phyloP scores from a whole-genome alignment of 2,329 filamentous ascomycete species.

The Talaromyces funiculosus region DNA sequence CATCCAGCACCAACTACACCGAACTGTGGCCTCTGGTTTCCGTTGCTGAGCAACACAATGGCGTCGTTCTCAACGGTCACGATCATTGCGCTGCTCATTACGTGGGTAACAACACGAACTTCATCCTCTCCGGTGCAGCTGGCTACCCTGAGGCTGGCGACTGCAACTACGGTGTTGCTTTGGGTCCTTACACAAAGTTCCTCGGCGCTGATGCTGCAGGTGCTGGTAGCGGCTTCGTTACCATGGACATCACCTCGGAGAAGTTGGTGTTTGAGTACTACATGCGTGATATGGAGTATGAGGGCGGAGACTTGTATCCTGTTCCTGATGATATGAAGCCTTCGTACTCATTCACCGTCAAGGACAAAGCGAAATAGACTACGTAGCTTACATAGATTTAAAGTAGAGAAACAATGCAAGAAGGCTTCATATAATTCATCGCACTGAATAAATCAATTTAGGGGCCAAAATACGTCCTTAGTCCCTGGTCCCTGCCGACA shows the following conservation, averaged over 20 bases:
- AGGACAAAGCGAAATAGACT: slow-evolving; percentile 12
- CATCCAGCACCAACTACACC: slow-evolving; percentile 18
- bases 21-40: slow-evolving; percentile 21
- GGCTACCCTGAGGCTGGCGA: slow-evolving; percentile 16
- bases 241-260: slow-evolving; percentile 19
- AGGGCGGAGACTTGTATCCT: slow-evolving; percentile 21
- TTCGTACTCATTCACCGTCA: slow-evolving; percentile 16
- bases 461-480: no score
- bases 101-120: slow-evolving; percentile 20
- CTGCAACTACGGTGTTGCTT: slow-evolving; percentile 22
- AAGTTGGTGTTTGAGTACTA: slow-evolving; percentile 20
- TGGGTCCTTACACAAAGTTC: slow-evolving; percentile 20
- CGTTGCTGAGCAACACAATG: slow-evolving; percentile 17
- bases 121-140: slow-evolving; percentile 18
- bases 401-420: neutral
- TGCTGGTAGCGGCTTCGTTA: slow-evolving; percentile 25
- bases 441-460: no score
- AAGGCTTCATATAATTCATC: no score
- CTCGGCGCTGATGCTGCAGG: slow-evolving; percentile 19
- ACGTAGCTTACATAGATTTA: neutral
- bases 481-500: no score
- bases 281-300: slow-evolving; percentile 16
- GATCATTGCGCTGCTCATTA: slow-evolving; percentile 25
- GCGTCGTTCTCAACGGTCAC: slow-evolving; percentile 23
- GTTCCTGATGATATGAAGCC: slow-evolving; percentile 19